These are phyloP conservation scores for Tetradesmus lagerheimii DNA, from an alignment of 139 green algal species.

Conservation along the genomic window DNA sequence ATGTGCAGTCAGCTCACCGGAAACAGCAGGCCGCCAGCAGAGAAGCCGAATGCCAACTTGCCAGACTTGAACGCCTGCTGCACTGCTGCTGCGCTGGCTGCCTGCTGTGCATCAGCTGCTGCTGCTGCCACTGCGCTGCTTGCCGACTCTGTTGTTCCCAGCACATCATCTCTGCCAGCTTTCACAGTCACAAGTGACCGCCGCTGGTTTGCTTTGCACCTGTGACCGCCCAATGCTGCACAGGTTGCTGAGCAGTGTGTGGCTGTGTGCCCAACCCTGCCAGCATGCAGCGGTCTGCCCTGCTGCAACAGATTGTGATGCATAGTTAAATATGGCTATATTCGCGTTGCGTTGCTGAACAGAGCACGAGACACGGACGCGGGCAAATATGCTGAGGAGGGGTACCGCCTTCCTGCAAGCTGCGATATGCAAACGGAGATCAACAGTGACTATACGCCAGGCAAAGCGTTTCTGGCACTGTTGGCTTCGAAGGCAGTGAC, in stretches of 20 bases:
- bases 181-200: neutral
- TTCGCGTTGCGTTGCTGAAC: too few relatives aligned
- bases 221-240: neutral
- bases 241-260: neutral
- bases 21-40: constrained; percentile 45
- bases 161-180: neutral
- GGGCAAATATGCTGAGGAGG: too few relatives aligned
- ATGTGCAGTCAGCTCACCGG: neutral
- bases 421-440: too few relatives aligned
- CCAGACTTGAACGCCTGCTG: constrained; percentile 18
- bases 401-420: too few relatives aligned
- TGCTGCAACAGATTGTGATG: neutral
- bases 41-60: constrained; percentile 54
- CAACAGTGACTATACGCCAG: too few relatives aligned
- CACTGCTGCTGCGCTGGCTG: neutral
- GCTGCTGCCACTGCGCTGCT: neutral
- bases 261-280: neutral
- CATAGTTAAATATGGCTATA: neutral
- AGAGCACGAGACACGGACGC: too few relatives aligned
- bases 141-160: neutral
- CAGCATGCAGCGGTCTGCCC: neutral
- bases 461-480: too few relatives aligned
- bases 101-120: neutral
- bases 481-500: too few relatives aligned
- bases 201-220: neutral